Percentiles rank a stretch among this genome's conserved stretches.
These are phyloP conservation scores for Thelonectria blattea DNA, from an alignment of 2,329 filamentous ascomycete genomes.

Conservation along the genomic window DNA sequence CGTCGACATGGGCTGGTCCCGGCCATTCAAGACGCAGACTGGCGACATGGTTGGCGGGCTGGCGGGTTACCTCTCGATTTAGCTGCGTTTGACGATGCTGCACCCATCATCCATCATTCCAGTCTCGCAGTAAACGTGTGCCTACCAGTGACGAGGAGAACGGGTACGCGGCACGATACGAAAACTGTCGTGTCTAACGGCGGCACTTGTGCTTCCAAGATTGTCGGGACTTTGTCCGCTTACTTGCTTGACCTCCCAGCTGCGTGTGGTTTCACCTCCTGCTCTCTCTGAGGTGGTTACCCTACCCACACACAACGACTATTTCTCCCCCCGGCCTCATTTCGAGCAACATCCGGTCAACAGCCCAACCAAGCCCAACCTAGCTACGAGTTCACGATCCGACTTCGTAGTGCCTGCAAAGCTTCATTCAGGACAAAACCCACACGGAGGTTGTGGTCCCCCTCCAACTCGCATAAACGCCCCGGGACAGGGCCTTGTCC, in stretches of 20 bases:
- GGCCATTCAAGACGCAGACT: constrained; percentile 10
- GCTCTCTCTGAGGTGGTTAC: constrained; percentile 4
- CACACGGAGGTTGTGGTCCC: constrained; percentile 2
- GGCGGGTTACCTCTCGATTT: neutral
- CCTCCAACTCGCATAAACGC: constrained; percentile 25
- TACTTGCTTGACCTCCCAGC: neutral
- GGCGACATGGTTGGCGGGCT: constrained; percentile 8
- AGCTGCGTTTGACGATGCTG: constrained; percentile 7
- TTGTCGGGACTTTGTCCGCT: neutral
- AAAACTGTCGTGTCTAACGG: neutral
- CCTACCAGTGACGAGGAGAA: neutral
- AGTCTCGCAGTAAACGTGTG: constrained; percentile 16
- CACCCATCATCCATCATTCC: neutral
- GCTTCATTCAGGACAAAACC: constrained; percentile 7
- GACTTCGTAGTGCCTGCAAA: constrained; percentile 10
- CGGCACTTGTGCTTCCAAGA: neutral
- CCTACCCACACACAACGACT: constrained; percentile 3
- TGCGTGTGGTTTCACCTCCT: neutral
- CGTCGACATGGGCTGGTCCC: neutral
- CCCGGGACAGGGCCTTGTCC: constrained; percentile 20
- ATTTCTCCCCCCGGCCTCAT: neutral
- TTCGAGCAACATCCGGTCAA: neutral
- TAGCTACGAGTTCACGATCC: constrained; percentile 2
- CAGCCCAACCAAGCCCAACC: neutral
- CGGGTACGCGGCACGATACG: constrained; percentile 17